Percentiles rank a stretch among this genome's conserved stretches.
Evolutionary conservation across 2,329 filamentous ascomycete genomes (phyloP).

Genomic region (Trichoderma cornu-damae): DNA sequence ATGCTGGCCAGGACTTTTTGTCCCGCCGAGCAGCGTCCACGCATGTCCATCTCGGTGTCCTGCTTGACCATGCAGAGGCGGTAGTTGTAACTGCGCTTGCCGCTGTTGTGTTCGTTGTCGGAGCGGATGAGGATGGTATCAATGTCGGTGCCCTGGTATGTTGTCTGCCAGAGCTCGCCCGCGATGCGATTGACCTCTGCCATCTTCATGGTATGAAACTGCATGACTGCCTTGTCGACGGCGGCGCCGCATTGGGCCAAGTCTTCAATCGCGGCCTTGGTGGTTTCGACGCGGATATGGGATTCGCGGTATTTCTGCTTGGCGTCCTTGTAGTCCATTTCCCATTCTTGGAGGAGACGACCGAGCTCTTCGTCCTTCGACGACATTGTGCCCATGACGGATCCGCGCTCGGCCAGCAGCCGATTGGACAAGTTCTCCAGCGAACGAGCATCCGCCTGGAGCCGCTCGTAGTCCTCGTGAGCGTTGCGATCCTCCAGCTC

Average conservation of each 20-base stretch:
- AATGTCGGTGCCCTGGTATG: conserved; percentile 95
- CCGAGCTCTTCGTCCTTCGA: conserved; percentile 77
- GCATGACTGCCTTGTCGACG: conserved; percentile 95
- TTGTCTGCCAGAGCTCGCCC: conserved; percentile 93
- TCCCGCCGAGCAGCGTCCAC: conserved; percentile 90
- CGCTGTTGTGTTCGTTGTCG: conserved; percentile 69
- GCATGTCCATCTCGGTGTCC: conserved; percentile 98
- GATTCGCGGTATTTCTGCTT: conserved; percentile 75
- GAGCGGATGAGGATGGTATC: conserved; percentile 94
- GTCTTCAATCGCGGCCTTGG: conserved; percentile 88
- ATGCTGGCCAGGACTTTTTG: conserved; percentile 96
- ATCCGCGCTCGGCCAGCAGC: conserved; percentile 66
- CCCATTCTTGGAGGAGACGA: conserved; percentile 70
- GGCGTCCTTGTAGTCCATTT: conserved; percentile 81
- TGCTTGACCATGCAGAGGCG: conserved; percentile 97
- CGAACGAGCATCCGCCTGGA: conserved; percentile 61
- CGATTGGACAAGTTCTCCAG: conserved; percentile 64
- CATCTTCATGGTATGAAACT: conserved; percentile 95
- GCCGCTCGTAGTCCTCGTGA: conserved; percentile 72
- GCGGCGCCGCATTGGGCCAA: conserved; percentile 75
- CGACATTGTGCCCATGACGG: conserved; percentile 71
- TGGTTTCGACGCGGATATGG: conserved; percentile 85
- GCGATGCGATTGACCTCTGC: conserved; percentile 94
- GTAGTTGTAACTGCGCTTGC: conserved; percentile 89
- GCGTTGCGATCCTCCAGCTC: conserved; percentile 75